Base-by-base conservation (phyloP, 73 alveolate species). In the Paramecium sonneborni region DNA sequence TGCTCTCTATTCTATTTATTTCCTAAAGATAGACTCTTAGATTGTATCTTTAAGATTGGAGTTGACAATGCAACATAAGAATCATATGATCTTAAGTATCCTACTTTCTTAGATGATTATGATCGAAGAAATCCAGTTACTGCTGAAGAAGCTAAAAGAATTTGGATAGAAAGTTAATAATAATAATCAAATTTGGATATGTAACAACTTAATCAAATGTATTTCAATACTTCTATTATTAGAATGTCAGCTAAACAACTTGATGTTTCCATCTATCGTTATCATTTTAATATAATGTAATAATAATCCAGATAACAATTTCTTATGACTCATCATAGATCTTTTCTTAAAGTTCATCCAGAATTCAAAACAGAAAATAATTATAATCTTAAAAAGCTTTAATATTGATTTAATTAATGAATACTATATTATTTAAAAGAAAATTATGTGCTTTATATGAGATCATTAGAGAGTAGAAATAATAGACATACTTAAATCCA, bases 51-150 rank as follows among this genome's bases (percentile, higher is more conserved):
- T 6, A 35, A 38, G 46, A 74, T 24, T n/a, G 87, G 87, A 35
- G 34, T 35, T 32, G 58, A 38, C 11, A 67, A 67, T 24, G 84
- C 84, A 1, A 67, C 84, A 0, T 43, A 30, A 32, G 84, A 67
- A 3, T 67, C 84, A 67, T 67, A 67, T 67, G 84, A 67, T 67
- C 26, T 6, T 5, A 67, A 1, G 26, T 14, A 26, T 67, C 20
- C 44, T 15, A 67, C 84, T 0, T 67, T 67, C 44, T 32, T 32
- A 44, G 84, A 67, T 67, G 84, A 67, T 67, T 67, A 67, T 14
- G 84, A 67, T 23, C 62, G 93, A 62, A 62, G 88, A 39, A 86
- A 86, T 58, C 93, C 93, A 18, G 93, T 86, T 11, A 86, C 93
- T 7, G 68, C 72, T 24, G 85, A 62, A 38, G 72, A 86, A 41